Evolutionary conservation across 352 stramenopile genomes (phyloP).

Genomic region (Phytophthora citricola): DNA sequence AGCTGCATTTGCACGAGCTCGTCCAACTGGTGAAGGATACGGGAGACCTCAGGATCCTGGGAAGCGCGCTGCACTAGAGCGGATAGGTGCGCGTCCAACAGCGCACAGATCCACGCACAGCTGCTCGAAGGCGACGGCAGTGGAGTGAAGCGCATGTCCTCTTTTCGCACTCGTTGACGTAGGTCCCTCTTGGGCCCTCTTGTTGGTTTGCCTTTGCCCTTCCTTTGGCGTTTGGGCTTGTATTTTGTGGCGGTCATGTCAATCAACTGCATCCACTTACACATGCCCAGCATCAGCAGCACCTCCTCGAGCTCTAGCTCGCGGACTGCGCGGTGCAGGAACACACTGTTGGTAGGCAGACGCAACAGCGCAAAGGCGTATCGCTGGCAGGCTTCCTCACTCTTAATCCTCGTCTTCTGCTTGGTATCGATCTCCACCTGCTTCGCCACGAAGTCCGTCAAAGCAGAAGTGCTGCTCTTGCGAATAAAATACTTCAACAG

Average conservation of each 20-base stretch:
- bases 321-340: conserved; percentile 80
- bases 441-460: conserved; percentile 44
- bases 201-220: too few species aligned
- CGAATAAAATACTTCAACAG: conserved; percentile 82
- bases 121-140: conserved; percentile 55
- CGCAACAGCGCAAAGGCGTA: conserved; percentile 64
- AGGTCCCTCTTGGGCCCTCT: conserved; percentile 18
- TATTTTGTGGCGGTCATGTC: conserved; percentile 16
- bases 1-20: conserved; percentile 66
- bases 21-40: conserved; percentile 57
- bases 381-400: conserved; percentile 45
- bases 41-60: conserved; percentile 46
- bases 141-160: conserved; percentile 40
- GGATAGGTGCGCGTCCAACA: conserved; percentile 79
- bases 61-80: conserved; percentile 68
- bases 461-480: conserved; percentile 47
- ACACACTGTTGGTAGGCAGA: conserved; percentile 74
- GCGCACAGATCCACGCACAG: conserved; percentile 73
- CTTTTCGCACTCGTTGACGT: conserved; percentile 22
- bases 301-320: conserved; percentile 75
- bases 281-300: conserved; percentile 68
- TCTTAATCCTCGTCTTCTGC: conserved; percentile 17
- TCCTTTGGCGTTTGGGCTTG: too few species aligned
- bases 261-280: conserved; percentile 73
- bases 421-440: conserved; percentile 29